phyloP scores from a whole-genome alignment of 352 stramenopile species.

The Phytophthora megakarya region DNA sequence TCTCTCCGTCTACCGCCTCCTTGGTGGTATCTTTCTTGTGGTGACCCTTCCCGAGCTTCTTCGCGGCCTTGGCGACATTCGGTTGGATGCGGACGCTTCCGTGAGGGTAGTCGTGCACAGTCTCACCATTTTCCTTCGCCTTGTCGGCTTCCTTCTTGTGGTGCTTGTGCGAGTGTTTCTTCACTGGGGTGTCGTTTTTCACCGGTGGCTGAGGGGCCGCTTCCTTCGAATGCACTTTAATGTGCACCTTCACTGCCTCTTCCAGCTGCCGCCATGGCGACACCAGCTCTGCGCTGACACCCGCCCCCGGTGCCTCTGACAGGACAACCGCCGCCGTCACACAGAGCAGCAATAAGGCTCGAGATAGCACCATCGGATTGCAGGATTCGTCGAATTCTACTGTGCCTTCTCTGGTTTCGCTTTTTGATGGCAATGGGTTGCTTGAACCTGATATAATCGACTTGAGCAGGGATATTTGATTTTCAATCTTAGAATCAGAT shows the following conservation, averaged over 20 bases:
- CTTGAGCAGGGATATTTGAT: neutral
- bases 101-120: slow-evolving; percentile 41
- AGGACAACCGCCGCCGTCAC: slow-evolving; percentile 38
- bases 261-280: slow-evolving; percentile 26
- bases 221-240: slow-evolving; percentile 29
- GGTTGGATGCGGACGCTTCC: slow-evolving; percentile 39
- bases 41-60: slow-evolving; percentile 30
- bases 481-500: too few species aligned
- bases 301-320: slow-evolving; percentile 2
- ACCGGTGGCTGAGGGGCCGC: neutral
- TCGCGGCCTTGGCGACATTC: slow-evolving; percentile 25
- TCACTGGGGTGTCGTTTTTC: slow-evolving; percentile 7
- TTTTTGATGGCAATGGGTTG: slow-evolving; percentile 27
- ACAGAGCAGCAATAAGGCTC: slow-evolving; percentile 43
- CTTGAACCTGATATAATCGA: slow-evolving; percentile 15
- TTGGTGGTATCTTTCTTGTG: slow-evolving; percentile 21
- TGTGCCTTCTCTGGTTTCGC: slow-evolving; percentile 9
- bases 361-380: slow-evolving; percentile 44
- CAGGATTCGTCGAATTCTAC: slow-evolving; percentile 15
- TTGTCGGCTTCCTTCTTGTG: slow-evolving; percentile 24
- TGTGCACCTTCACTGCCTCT: slow-evolving; percentile 34
- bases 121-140: slow-evolving; percentile 26
- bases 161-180: slow-evolving; percentile 26
- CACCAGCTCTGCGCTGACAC: slow-evolving; percentile 29
- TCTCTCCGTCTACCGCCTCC: slow-evolving; percentile 37